Conservation (phyloP, 495 filamentous ascomycete genomes). For the Lepidopterella palustris region DNA sequence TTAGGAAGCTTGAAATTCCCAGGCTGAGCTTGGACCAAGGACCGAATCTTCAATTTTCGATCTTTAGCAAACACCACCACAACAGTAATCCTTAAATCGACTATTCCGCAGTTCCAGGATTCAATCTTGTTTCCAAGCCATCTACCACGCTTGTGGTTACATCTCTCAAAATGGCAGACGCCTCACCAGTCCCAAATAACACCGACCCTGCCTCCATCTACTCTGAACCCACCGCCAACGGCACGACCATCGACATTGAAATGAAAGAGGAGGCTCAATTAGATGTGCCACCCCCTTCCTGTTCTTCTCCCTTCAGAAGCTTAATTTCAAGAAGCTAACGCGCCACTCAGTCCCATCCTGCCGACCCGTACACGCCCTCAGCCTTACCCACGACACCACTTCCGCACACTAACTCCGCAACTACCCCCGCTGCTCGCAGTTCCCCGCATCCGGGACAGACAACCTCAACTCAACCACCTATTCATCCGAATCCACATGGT, state of each 20-base stretch:
- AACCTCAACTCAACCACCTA: constrained; percentile 33
- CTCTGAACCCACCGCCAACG: not conserved
- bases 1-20: no score
- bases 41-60: no score
- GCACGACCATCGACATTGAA: constrained; percentile 7
- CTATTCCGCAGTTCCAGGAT: no score
- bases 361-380: constrained; percentile 4
- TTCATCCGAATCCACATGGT: constrained; percentile 53
- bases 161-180: not conserved
- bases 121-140: not conserved
- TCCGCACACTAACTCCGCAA: constrained; percentile 8
- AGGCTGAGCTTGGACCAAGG: no score
- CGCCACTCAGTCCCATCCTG: not conserved
- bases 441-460: constrained; percentile 38
- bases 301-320: not conserved
- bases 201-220: not conserved
- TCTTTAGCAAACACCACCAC: no score
- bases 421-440: not conserved
- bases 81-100: no score
- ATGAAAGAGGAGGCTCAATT: constrained; percentile 5
- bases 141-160: not conserved
- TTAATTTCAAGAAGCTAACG: not conserved
- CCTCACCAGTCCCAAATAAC: not conserved
- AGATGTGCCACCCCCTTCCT: constrained; percentile 1
- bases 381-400: constrained; percentile 1